phyloP scores from a whole-genome alignment of 805 yeast species.

The Monosporozyma solicola region DNA sequence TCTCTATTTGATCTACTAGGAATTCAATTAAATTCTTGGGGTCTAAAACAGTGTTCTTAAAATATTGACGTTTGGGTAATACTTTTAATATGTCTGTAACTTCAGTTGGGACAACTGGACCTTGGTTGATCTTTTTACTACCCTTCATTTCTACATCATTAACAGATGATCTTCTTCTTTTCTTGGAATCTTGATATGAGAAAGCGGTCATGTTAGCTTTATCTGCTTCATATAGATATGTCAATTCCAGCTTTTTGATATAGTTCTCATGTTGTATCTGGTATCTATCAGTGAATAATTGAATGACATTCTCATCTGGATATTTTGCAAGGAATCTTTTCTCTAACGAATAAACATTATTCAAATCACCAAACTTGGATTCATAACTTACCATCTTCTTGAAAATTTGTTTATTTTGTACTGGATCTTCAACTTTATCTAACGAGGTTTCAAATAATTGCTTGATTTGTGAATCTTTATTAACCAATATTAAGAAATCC shows the following conservation, averaged over 20 bases:
- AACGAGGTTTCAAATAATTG: constrained; percentile 74
- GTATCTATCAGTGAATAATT: constrained; percentile 32
- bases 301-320: constrained; percentile 42
- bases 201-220: neutral
- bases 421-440: constrained; percentile 33
- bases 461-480: constrained; percentile 67
- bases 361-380: constrained; percentile 57
- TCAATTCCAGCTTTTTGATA: constrained; percentile 29
- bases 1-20: constrained; percentile 25
- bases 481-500: constrained; percentile 56
- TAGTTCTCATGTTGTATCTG: constrained; percentile 29
- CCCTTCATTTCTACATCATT: neutral
- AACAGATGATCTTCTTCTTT: constrained; percentile 1
- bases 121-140: constrained; percentile 10
- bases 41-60: constrained; percentile 25
- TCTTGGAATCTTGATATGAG: neutral
- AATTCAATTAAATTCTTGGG: constrained; percentile 23
- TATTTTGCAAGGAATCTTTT: constrained; percentile 56
- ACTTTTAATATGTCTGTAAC: constrained; percentile 20
- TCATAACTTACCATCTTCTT: constrained; percentile 60
- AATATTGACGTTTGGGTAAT: constrained; percentile 29
- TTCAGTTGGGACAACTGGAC: constrained; percentile 18
- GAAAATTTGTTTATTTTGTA: constrained; percentile 39
- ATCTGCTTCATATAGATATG: constrained; percentile 18
- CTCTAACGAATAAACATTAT: constrained; percentile 58